phyloP scores from a whole-genome alignment of 768 basidiomycete species.

The Kwoniella mangroviensis region DNA sequence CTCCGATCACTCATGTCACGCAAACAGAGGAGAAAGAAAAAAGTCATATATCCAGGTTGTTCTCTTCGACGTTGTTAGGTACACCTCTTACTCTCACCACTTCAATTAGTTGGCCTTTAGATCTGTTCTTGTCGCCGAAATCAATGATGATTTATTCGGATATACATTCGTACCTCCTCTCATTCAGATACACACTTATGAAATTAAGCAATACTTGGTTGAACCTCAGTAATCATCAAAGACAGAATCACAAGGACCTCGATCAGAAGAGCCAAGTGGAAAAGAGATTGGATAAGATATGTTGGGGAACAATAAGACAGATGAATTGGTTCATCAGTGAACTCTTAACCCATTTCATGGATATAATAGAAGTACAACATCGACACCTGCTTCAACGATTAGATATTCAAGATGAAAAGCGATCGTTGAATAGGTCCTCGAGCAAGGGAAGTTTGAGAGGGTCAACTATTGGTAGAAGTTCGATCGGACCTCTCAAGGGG shows the following conservation, averaged over 20 bases:
- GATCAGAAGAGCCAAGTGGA: constrained; percentile 70
- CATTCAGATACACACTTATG: constrained; percentile 80
- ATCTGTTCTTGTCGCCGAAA: constrained; percentile 79
- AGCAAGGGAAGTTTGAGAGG: constrained; percentile 27
- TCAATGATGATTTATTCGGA: constrained; percentile 76
- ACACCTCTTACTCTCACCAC: constrained; percentile 75
- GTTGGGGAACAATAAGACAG: constrained; percentile 83
- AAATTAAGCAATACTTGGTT: constrained; percentile 81
- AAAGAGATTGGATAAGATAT: constrained; percentile 70
- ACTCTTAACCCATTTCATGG: constrained; percentile 83
- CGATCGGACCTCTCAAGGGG: background rate
- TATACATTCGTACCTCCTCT: constrained; percentile 80
- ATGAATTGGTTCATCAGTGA: constrained; percentile 93
- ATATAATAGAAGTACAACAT: constrained; percentile 86
- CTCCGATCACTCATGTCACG: background rate
- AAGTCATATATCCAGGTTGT: constrained; percentile 52
- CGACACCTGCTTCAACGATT: constrained; percentile 67
- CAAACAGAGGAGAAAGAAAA: constrained; percentile 9
- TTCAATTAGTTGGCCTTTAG: constrained; percentile 80
- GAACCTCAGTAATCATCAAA: constrained; percentile 80
- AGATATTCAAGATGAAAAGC: constrained; percentile 12
- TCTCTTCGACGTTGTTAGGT: constrained; percentile 72
- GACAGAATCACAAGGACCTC: constrained; percentile 75
- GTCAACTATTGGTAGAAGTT: constrained; percentile 2
- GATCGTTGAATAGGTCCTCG: constrained; percentile 17